Percentiles rank a stretch among this genome's conserved stretches.
These are phyloP conservation scores for Penicillium sp. DNA, from an alignment of 2,329 filamentous ascomycete genomes.

Conservation along the genomic window DNA sequence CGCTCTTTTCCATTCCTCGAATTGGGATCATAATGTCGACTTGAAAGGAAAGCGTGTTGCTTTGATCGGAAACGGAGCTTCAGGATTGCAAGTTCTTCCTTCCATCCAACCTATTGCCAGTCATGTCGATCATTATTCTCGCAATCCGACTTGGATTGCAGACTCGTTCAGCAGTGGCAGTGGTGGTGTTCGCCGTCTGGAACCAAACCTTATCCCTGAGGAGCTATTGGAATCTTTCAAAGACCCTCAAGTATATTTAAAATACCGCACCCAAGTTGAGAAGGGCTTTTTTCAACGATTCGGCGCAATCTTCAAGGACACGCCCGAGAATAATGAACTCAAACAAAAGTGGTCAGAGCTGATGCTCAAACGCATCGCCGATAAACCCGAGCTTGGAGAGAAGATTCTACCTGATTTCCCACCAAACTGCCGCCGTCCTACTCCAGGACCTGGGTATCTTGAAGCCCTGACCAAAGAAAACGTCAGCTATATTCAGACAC, in stretches of 20 bases:
- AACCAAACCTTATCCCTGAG: slow-evolving; percentile 55
- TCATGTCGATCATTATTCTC: slow-evolving; percentile 64
- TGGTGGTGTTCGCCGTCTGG: slow-evolving; percentile 53
- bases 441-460: slow-evolving; percentile 67
- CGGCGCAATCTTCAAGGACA: slow-evolving; percentile 54
- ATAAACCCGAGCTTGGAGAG: slow-evolving; percentile 58
- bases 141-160: slow-evolving; percentile 68
- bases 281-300: slow-evolving; percentile 64
- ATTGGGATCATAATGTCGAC: slow-evolving; percentile 58
- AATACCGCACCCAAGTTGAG: slow-evolving; percentile 59
- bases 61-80: slow-evolving; percentile 64
- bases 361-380: slow-evolving; percentile 56
- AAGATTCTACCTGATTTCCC: slow-evolving; percentile 63
- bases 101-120: slow-evolving; percentile 40
- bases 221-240: slow-evolving; percentile 59
- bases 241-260: slow-evolving; percentile 61
- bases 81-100: slow-evolving; percentile 56
- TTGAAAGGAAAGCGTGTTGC: slow-evolving; percentile 53
- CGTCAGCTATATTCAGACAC: slow-evolving; percentile 60
- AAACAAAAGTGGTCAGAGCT: slow-evolving; percentile 51
- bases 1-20: slow-evolving; percentile 59
- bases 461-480: slow-evolving; percentile 64
- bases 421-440: slow-evolving; percentile 64
- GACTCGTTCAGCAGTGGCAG: slow-evolving; percentile 56
- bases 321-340: slow-evolving; percentile 50